Evolutionary conservation across 2,329 filamentous ascomycete genomes (phyloP), one percentile per base, ranked within the genome.

Genomic region (Colletotrichum incanum): DNA sequence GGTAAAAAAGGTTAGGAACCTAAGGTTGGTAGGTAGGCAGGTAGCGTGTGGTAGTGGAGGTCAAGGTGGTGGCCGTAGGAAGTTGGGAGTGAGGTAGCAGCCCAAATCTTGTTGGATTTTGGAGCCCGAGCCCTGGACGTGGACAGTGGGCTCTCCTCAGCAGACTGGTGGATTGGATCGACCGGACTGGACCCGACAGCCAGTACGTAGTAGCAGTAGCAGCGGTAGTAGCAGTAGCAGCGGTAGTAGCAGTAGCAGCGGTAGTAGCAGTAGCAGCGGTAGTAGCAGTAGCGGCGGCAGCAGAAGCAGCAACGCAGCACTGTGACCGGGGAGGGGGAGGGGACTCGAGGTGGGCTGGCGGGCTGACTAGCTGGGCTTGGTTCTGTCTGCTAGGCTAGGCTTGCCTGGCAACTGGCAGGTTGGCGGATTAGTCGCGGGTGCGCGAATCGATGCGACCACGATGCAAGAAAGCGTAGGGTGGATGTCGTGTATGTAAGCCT

Each of bases 141-240:
- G 65, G 69, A 58, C 65, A 58, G 69, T 72, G 69, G 69, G 45
- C 61, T 72, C 65, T 49, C 62, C 67, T 71, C 62, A 71, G 71
- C 67, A 71, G 71, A 71, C 67, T 70, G 71, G 71, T 66, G 63
- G 67, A 67, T 67, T 73, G 65, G 69, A 72, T 72, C 69, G 69
- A 72, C 69, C 69, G 65, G 69, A 72, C 65, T 69, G 69, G 69
- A 72, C 69, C 69, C 69, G 69, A 69, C 59, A 62, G 59, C 45
- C 64, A 67, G 58, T 59, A 72, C 65, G 68, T 71, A 60, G 55
- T 18, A 39, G 64, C 23, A 49, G 45, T 23, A 63, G 47, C 43
- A 47, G 26, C 54, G 41, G 54, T 41, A 31, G 64, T 52, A 60
- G 39, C 50, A 66, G 47, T 28, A 65, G 54, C 37, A 47, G 41